A percentile compares a stretch with the other conserved stretches of the same genome.
Evolutionary conservation across 768 basidiomycete species (phyloP).

Genomic region (Dendrothele bispora): DNA sequence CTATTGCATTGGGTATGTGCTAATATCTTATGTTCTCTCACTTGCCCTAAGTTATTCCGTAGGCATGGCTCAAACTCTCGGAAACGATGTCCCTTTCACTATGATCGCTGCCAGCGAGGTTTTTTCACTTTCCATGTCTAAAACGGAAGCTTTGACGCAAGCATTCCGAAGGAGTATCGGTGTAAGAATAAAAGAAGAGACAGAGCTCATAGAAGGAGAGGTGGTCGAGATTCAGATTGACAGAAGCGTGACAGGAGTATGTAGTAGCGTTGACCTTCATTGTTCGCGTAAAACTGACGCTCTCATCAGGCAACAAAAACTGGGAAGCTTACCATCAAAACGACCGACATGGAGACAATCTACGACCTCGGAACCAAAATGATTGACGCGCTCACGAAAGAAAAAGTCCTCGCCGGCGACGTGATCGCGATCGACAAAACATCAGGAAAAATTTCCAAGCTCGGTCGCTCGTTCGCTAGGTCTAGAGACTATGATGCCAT

Average conservation of each 20-base stretch:
- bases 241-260: conserved; percentile 90
- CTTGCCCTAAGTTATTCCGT: not conserved
- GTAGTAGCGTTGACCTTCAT: conserved; percentile 28
- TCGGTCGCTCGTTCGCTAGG: conserved; percentile 94
- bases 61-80: conserved; percentile 97
- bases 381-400: conserved; percentile 97
- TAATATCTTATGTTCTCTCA: conserved; percentile 31
- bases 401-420: conserved; percentile 94
- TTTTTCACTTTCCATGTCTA: conserved; percentile 97
- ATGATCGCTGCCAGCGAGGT: conserved; percentile 98
- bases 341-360: conserved; percentile 99
- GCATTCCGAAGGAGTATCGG: conserved; percentile 96
- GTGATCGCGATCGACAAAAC: conserved; percentile 97
- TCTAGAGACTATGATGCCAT: conserved; percentile 98
- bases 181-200: conserved; percentile 96
- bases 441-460: conserved; percentile 93
- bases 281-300: not conserved
- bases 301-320: conserved; percentile 89
- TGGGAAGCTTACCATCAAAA: conserved; percentile 95
- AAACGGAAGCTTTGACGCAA: conserved; percentile 97
- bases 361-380: conserved; percentile 99
- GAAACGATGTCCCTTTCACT: conserved; percentile 94
- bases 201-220: conserved; percentile 96
- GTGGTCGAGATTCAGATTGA: conserved; percentile 99
- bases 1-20: conserved; percentile 87